phyloP scores from a whole-genome alignment of 768 basidiomycete genomes.

The Boletus insuetus region DNA sequence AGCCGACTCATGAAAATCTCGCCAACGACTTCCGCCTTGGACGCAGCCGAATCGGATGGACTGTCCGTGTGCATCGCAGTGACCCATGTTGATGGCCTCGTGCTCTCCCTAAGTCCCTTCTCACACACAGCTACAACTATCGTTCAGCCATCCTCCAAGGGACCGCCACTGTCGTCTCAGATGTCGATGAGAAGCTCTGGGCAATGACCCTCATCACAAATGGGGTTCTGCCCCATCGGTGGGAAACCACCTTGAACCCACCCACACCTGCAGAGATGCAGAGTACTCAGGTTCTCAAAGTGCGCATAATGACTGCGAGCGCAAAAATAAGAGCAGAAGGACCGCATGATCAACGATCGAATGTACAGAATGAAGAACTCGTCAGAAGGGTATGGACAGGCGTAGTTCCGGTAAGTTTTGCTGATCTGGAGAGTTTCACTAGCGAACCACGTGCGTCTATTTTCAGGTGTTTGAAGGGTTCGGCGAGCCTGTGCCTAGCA shows the following conservation, averaged over 20 bases:
- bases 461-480: constrained; percentile 24
- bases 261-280: constrained; percentile 24
- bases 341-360: constrained; percentile 19
- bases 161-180: constrained; percentile 10
- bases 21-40: background rate
- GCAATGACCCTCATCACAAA: constrained; percentile 23
- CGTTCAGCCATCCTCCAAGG: constrained; percentile 25
- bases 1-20: constrained; percentile 29
- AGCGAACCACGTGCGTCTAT: background rate
- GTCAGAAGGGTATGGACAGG: constrained; percentile 23
- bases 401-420: constrained; percentile 19
- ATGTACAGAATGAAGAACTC: constrained; percentile 15
- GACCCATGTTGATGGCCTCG: constrained; percentile 24
- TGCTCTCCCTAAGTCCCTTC: constrained; percentile 23
- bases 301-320: constrained; percentile 19
- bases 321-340: constrained; percentile 25
- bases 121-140: constrained; percentile 26
- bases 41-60: background rate
- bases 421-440: background rate
- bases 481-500: constrained; percentile 22
- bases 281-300: constrained; percentile 23
- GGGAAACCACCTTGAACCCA: constrained; percentile 21
- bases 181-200: constrained; percentile 24
- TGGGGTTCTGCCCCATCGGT: constrained; percentile 20
- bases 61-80: constrained; percentile 24